phyloP scores from a whole-genome alignment of 495 filamentous ascomycete species.

The Penicillium turbatum region DNA sequence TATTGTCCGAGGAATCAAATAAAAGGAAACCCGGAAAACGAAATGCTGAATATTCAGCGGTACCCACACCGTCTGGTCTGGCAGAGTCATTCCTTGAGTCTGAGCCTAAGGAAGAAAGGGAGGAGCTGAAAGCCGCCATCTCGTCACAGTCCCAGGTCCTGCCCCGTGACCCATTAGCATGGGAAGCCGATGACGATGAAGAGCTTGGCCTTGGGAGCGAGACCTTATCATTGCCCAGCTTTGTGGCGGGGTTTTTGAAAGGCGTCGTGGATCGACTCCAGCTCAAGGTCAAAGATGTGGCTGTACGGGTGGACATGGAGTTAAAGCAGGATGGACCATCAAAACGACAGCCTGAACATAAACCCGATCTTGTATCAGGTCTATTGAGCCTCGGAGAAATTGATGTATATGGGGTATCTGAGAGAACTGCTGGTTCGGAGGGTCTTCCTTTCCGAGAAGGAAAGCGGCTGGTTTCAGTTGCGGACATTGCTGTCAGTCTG shows the following conservation, averaged over 20 bases:
- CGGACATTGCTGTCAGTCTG: conserved; percentile 58
- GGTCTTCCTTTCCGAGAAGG: conserved; percentile 41
- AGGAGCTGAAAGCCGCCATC: conserved; percentile 72
- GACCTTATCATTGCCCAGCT: conserved; percentile 67
- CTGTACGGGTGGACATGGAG: conserved; percentile 58
- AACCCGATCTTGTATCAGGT: conserved; percentile 53
- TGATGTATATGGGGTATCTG: conserved; percentile 61
- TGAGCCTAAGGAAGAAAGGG: conserved; percentile 69
- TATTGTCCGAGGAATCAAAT: conserved; percentile 32
- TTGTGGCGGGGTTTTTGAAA: conserved; percentile 77
- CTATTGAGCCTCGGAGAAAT: conserved; percentile 63
- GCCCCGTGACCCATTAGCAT: conserved; percentile 40
- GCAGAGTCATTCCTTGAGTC: conserved; percentile 84
- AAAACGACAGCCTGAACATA: conserved; percentile 39
- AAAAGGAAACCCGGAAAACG: conserved; percentile 9
- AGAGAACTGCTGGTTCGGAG: conserved; percentile 25
- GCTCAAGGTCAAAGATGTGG: conserved; percentile 63
- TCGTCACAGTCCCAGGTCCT: conserved; percentile 55
- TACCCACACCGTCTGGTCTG: conserved; percentile 77
- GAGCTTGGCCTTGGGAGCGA: conserved; percentile 68
- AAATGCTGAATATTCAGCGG: neutral
- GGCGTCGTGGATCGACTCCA: conserved; percentile 77
- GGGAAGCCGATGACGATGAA: conserved; percentile 56
- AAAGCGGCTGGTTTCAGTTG: conserved; percentile 61
- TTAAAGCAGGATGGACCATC: conserved; percentile 42